A percentile compares a stretch with the other conserved stretches of the same genome.
These are phyloP conservation scores for Fulvia fulva DNA, from an alignment of 2,329 filamentous ascomycete genomes.

Conservation along the genomic window DNA sequence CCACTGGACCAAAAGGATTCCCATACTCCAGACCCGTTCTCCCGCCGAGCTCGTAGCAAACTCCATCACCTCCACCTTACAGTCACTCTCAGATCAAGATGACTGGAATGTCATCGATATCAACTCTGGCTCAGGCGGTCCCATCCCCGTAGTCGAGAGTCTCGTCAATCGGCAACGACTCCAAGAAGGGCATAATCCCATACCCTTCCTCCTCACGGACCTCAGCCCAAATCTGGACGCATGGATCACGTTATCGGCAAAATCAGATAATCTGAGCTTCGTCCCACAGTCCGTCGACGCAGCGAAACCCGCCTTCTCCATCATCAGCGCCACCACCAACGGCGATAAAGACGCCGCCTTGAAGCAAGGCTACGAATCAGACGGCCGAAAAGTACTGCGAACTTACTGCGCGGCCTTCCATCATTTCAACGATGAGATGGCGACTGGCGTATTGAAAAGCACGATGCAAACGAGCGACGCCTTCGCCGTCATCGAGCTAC, in stretches of 20 bases:
- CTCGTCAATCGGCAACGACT: constrained; percentile 30
- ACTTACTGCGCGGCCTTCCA: constrained; percentile 74
- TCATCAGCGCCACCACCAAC: constrained; percentile 42
- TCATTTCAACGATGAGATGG: constrained; percentile 66
- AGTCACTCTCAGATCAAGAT: not conserved
- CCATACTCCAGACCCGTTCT: constrained; percentile 54
- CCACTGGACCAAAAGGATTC: constrained; percentile 59
- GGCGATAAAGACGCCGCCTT: constrained; percentile 21
- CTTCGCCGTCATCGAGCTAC: constrained; percentile 71
- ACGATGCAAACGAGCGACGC: constrained; percentile 62
- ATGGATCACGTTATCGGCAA: constrained; percentile 31
- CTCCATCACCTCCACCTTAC: constrained; percentile 45
- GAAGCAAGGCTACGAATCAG: constrained; percentile 9
- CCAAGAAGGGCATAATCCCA: constrained; percentile 17
- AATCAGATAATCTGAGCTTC: constrained; percentile 53
- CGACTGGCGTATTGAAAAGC: constrained; percentile 58
- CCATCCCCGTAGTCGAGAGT: constrained; percentile 36
- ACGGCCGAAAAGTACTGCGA: constrained; percentile 52
- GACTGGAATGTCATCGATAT: constrained; percentile 69
- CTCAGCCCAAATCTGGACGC: constrained; percentile 35
- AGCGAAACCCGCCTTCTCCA: constrained; percentile 48
- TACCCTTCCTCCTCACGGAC: constrained; percentile 41
- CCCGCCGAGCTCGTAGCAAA: constrained; percentile 60
- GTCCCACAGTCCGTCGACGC: constrained; percentile 63
- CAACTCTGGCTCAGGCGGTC: constrained; percentile 68